These are phyloP conservation scores for Corymbia maculata DNA, from an alignment of 345 rosid genomes.

Conservation along the genomic window DNA sequence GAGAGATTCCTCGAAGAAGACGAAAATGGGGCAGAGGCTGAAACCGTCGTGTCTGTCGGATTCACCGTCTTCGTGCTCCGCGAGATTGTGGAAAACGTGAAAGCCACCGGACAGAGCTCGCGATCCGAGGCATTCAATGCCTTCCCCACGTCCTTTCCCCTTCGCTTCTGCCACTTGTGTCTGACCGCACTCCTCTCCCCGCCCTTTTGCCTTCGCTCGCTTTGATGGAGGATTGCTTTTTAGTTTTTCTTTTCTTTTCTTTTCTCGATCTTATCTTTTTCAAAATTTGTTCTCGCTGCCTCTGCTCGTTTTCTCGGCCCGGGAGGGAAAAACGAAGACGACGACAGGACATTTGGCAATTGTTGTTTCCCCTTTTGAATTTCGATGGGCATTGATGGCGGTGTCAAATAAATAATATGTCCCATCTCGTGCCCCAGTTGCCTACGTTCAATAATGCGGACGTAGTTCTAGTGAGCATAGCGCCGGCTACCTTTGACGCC, in stretches of 20 bases:
- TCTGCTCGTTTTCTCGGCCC: not conserved
- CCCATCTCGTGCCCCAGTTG: not conserved
- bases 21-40: not conserved
- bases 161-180: not conserved
- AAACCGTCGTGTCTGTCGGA: not conserved
- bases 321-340: not conserved
- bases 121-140: slow-evolving; percentile 12
- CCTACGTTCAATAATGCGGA: not conserved
- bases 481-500: not conserved
- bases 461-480: not conserved
- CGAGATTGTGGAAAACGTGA: slow-evolving; percentile 3
- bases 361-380: not conserved
- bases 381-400: not conserved
- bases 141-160: not conserved
- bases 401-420: not conserved
- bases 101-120: slow-evolving; percentile 19
- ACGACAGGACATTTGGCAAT: not conserved
- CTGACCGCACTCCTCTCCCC: not conserved
- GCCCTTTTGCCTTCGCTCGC: not conserved
- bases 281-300: not conserved
- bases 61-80: not conserved
- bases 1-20: not conserved
- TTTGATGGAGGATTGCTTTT: not conserved
- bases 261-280: not conserved
- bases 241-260: no score